Evolutionary conservation across 2,329 filamentous ascomycete species (phyloP).

Genomic region (Aspergillus luchuensis): DNA sequence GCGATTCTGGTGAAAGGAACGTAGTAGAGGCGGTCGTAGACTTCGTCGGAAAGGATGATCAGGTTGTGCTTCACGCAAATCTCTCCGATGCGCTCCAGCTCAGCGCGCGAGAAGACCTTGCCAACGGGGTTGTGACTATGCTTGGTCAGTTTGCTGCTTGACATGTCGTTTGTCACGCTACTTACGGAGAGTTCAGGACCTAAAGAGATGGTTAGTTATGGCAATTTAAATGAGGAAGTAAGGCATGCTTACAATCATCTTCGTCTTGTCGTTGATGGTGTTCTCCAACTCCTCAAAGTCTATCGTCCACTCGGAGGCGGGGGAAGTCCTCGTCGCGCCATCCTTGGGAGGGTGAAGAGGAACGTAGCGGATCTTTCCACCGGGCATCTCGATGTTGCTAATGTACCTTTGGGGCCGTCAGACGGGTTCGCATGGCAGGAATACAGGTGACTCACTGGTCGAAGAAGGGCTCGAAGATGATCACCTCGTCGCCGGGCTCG

Average conservation of each 20-base stretch:
- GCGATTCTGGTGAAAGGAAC: constrained; percentile 91
- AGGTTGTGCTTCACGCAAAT: constrained; percentile 91
- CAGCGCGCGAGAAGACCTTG: constrained; percentile 85
- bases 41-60: constrained; percentile 87
- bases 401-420: constrained; percentile 65
- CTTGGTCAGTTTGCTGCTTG: constrained; percentile 17
- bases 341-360: constrained; percentile 86
- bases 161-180: too few species aligned
- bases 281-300: constrained; percentile 80
- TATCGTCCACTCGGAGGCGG: constrained; percentile 84
- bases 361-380: constrained; percentile 91
- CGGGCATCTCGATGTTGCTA: constrained; percentile 97
- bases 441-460: constrained; percentile 68
- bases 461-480: constrained; percentile 98
- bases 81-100: constrained; percentile 81
- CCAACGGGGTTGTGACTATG: constrained; percentile 84
- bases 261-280: constrained; percentile 81
- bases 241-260: constrained; percentile 76
- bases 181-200: constrained; percentile 55
- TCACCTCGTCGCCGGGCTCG: constrained; percentile 92
- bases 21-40: constrained; percentile 95
- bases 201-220: constrained; percentile 17
- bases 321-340: constrained; percentile 76
- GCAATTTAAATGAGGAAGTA: constrained; percentile 8
- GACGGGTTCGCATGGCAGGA: background rate